A percentile compares a stretch with the other conserved stretches of the same genome.
phyloP scores from a whole-genome alignment of 2,329 filamentous ascomycete species.

The Aureobasidium musti region DNA sequence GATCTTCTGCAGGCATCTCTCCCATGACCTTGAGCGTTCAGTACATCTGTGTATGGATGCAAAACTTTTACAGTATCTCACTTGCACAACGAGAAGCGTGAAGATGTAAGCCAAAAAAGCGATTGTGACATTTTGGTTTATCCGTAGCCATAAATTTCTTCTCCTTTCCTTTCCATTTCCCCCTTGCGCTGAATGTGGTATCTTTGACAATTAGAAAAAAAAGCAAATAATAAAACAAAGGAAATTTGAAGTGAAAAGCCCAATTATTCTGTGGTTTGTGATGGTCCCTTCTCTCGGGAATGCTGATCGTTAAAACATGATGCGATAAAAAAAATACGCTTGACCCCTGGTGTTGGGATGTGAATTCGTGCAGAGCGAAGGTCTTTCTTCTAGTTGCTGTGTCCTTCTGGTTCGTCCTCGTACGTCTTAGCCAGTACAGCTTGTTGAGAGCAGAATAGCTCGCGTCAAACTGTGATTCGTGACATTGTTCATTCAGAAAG shows the following conservation, averaged over 20 bases:
- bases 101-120: slow-evolving; percentile 6
- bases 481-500: neutral
- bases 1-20: neutral
- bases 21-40: neutral
- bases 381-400: slow-evolving; percentile 2
- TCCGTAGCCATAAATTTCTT: slow-evolving; percentile 25
- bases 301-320: slow-evolving; percentile 15
- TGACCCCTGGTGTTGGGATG: neutral
- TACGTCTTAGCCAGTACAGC: slow-evolving; percentile 12
- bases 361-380: neutral
- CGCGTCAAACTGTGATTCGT: neutral
- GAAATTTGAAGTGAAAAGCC: neutral
- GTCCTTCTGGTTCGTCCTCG: neutral
- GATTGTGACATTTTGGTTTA: slow-evolving; percentile 8
- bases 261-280: slow-evolving; percentile 17
- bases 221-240: slow-evolving; percentile 14
- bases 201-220: slow-evolving; percentile 24
- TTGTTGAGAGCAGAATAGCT: neutral
- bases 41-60: neutral
- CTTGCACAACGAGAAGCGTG: neutral
- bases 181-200: slow-evolving; percentile 23
- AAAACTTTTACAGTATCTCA: too few relatives aligned
- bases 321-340: slow-evolving; percentile 1
- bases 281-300: neutral
- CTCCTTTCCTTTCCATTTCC: neutral